A percentile compares a stretch with the other conserved stretches of the same genome.
These are phyloP conservation scores for Rutstroemia sp. DNA, from an alignment of 2,329 filamentous ascomycete species.

Conservation along the genomic window DNA sequence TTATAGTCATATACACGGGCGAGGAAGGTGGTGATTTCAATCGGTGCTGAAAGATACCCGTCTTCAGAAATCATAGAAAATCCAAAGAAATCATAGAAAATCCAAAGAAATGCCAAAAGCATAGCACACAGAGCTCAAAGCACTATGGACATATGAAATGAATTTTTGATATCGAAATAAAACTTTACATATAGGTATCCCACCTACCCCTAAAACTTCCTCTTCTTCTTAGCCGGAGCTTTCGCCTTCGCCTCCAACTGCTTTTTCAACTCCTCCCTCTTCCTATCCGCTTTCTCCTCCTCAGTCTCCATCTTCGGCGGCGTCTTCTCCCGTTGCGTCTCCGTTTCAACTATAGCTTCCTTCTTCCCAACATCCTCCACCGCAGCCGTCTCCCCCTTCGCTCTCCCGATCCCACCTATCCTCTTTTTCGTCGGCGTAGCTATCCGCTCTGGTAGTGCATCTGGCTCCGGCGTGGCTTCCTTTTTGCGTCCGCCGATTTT, in stretches of 20 bases:
- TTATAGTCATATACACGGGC: no score
- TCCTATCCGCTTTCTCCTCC: slow-evolving; percentile 26
- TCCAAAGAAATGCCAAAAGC: no score
- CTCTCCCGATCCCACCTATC: slow-evolving; percentile 19
- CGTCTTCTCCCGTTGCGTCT: slow-evolving; percentile 10
- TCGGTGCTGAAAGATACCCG: no score
- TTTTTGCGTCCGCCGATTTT: slow-evolving; percentile 24
- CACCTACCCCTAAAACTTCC: slow-evolving; percentile 25
- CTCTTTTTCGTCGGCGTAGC: slow-evolving; percentile 15
- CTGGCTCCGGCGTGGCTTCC: slow-evolving; percentile 7
- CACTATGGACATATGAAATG: no score
- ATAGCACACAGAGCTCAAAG: no score
- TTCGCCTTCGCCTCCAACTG: slow-evolving; percentile 28
- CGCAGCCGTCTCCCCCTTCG: not conserved
- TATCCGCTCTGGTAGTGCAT: slow-evolving; percentile 4
- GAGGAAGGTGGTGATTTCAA: no score
- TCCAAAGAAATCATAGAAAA: no score
- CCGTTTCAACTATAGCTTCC: slow-evolving; percentile 5
- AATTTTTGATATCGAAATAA: no score
- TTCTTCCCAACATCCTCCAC: slow-evolving; percentile 1
- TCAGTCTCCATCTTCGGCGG: slow-evolving; percentile 22
- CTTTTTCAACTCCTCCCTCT: slow-evolving; percentile 22
- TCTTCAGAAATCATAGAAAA: no score
- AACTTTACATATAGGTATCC: not conserved
- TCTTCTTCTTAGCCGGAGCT: slow-evolving; percentile 28